Conservation (phyloP, 23 red algal genomes). For the Gracilaria gracilis region DNA sequence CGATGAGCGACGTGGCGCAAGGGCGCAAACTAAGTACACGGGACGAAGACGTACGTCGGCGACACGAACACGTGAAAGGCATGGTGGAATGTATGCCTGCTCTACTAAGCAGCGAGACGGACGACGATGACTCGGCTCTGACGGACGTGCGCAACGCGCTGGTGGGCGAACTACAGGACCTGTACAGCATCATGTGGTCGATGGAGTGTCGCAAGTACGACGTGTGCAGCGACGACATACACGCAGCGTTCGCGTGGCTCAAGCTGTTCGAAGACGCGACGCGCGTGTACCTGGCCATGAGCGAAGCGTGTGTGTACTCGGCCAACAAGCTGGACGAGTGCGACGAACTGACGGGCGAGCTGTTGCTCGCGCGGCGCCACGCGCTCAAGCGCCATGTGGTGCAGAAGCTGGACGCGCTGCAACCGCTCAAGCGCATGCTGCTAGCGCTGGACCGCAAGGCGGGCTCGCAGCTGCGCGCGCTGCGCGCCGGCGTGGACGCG, state of each 20-base stretch:
- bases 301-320: slow-evolving; percentile 10
- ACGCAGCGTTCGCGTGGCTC: slow-evolving; percentile 42
- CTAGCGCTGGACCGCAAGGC: not conserved
- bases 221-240: slow-evolving; percentile 26
- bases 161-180: slow-evolving; percentile 36
- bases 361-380: not conserved
- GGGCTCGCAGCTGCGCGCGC: not conserved
- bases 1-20: slow-evolving; percentile 7
- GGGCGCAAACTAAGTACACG: not conserved
- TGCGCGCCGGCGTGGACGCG: slow-evolving; percentile 38
- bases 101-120: not conserved
- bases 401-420: slow-evolving; percentile 13
- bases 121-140: not conserved
- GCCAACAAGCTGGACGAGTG: not conserved
- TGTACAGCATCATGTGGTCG: slow-evolving; percentile 45
- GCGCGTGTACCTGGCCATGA: slow-evolving; percentile 26
- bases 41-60: slow-evolving; percentile 41
- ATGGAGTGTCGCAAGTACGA: slow-evolving; percentile 43
- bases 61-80: slow-evolving; percentile 42
- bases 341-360: not conserved
- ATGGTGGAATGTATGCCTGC: slow-evolving; percentile 43
- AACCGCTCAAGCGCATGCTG: slow-evolving; percentile 36
- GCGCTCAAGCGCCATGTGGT: slow-evolving; percentile 15
- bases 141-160: not conserved
- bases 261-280: slow-evolving; percentile 40